These are phyloP conservation scores for Aspergillus sp. DNA, from an alignment of 2,329 filamentous ascomycete genomes.

Conservation along the genomic window DNA sequence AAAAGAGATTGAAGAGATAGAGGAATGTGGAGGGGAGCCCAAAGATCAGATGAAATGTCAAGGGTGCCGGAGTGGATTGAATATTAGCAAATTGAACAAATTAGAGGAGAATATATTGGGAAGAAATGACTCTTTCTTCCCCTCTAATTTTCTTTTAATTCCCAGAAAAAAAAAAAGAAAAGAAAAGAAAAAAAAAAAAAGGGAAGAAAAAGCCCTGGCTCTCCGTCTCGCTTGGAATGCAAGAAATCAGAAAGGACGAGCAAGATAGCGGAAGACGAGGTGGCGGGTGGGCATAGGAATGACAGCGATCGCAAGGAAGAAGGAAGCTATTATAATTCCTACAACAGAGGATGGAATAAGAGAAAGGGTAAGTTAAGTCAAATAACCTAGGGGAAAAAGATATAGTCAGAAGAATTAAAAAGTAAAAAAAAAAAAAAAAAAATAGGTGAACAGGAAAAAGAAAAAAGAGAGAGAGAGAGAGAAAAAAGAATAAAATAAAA, in stretches of 20 bases:
- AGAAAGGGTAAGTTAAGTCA: slow-evolving; percentile 4
- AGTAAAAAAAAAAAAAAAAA: slow-evolving; percentile 13
- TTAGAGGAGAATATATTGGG: slow-evolving; percentile 3
- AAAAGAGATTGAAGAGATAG: not conserved
- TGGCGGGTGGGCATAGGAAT: slow-evolving; percentile 13
- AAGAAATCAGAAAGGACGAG: slow-evolving; percentile 7
- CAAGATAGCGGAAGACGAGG: slow-evolving; percentile 18
- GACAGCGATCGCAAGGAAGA: slow-evolving; percentile 16
- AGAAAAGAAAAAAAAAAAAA: too few species aligned
- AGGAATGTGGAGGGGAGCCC: slow-evolving; percentile 1
- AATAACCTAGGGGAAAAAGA: not conserved
- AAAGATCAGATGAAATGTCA: slow-evolving; percentile 8
- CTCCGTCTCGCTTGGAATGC: slow-evolving; percentile 13
- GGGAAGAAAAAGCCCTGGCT: not conserved
- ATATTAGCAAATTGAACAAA: slow-evolving; percentile 3
- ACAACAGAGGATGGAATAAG: slow-evolving; percentile 2
- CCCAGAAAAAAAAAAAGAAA: not conserved
- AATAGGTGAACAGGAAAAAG: not conserved
- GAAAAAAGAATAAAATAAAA: slow-evolving; percentile 6
- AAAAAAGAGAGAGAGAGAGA: not conserved
- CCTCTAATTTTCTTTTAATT: not conserved
- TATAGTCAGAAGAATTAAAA: slow-evolving; percentile 6
- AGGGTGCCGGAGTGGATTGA: slow-evolving; percentile 2
- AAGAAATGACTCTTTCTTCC: slow-evolving; percentile 2
- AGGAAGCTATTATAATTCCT: slow-evolving; percentile 10